Evolutionary conservation across 2,329 filamentous ascomycete genomes (phyloP), one percentile per base, ranked within the genome.

Genomic region (Fusarium keratoplasticum): DNA sequence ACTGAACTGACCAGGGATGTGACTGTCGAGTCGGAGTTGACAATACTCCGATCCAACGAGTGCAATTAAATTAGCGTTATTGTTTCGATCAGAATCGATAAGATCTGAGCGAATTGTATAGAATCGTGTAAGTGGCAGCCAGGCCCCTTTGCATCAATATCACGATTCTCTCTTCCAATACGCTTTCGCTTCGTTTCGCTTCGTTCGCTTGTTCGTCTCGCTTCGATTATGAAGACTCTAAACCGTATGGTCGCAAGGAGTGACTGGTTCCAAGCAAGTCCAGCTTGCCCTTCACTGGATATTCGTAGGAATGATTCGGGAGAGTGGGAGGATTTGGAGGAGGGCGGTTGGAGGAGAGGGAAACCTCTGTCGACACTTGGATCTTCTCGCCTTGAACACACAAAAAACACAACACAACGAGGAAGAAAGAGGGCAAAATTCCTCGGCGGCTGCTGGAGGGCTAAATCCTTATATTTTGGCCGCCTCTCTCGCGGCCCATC

Each of bases 401-500:
- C 22, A 47, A 27, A 47, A 47, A 47, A 25, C 33, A 47, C 42
- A 82, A 83, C 79, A 81, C 77, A 76, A 78, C 73, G 77, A 80
- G 77, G 79, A 81, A 81, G 79, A 82, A 82, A 82, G 79, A 83
- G 81, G 81, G 81, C 80, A 83, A 83, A 83, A 84, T 83, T 82
- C 81, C 79, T 79, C 67, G 72, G 79, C 76, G 76, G 80, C 78
- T 80, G 81, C 82, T 83, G 84, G 83, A 85, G 82, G 84, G 82
- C 83, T 83, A 85, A 86, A 86, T 86, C 83, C 87, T 89, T 90
- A 90, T 90, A 90, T 88, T 84, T 82, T 86, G 84, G 86, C 83
- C 85, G 83, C 80, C 79, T 80, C 80, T 79, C 79, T 81, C 77
- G 81, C 77, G 84, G 77, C 85, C 86, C 73, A 74, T 75, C 68